Evolutionary conservation across 345 rosid genomes (phyloP).

Genomic region (Aquilaria yunnanensis): DNA sequence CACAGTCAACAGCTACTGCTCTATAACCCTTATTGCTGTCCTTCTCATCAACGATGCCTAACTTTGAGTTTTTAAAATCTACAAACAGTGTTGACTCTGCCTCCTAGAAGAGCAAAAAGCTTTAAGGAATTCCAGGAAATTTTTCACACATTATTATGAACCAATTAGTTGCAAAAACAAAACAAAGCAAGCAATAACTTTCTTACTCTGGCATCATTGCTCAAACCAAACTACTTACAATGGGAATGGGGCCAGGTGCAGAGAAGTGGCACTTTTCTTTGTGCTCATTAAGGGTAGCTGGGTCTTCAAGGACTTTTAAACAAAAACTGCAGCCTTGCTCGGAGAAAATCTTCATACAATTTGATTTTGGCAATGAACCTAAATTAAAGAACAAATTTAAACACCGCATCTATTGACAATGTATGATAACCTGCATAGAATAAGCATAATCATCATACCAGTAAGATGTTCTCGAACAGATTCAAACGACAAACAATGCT

Average conservation of each 20-base stretch:
- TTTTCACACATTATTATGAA: too few species aligned
- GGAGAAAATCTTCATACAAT: constrained; percentile 42
- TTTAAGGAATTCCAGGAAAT: not conserved
- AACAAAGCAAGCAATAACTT: too few species aligned
- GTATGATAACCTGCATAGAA: not conserved
- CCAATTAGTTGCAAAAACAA: too few species aligned
- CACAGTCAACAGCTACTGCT: constrained; percentile 66
- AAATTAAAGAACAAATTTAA: constrained; percentile 1
- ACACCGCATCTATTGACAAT: not conserved
- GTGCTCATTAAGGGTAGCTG: constrained; percentile 36
- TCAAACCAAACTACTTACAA: constrained; percentile 33
- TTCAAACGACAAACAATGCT: constrained; percentile 68
- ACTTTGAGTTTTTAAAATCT: constrained; percentile 14
- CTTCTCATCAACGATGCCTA: constrained; percentile 13
- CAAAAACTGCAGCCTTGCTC: constrained; percentile 52
- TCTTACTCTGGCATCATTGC: too few species aligned
- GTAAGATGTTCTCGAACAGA: constrained; percentile 60
- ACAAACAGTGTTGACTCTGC: constrained; percentile 8
- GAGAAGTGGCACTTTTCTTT: constrained; percentile 33
- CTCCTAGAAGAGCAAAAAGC: constrained; percentile 22
- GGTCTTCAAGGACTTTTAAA: constrained; percentile 40
- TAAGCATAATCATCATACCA: constrained; percentile 26
- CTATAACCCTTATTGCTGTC: constrained; percentile 18
- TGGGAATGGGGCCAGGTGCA: constrained; percentile 37
- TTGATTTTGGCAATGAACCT: constrained; percentile 42